These are phyloP conservation scores for Glomus cerebriforme DNA, from an alignment of 192 early-diverging fungal genomes.

Conservation along the genomic window DNA sequence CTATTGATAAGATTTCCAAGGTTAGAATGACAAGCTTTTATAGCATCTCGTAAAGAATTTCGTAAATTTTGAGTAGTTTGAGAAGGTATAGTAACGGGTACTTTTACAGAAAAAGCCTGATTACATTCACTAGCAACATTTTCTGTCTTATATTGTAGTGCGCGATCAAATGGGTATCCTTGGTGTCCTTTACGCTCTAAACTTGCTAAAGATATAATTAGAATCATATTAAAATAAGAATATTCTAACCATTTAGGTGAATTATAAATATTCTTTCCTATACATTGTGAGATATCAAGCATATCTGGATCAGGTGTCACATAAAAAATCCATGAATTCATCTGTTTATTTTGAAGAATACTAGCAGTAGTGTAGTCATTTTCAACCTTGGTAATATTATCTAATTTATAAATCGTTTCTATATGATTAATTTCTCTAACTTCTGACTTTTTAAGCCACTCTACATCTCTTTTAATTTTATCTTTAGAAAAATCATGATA, in stretches of 20 bases:
- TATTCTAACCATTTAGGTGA: background rate
- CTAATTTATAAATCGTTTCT: conserved; percentile 44
- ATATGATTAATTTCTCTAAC: conserved; percentile 76
- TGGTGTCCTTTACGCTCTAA: conserved; percentile 37
- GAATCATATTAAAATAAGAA: background rate
- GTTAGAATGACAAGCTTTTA: too few species aligned
- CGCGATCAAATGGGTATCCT: conserved; percentile 62
- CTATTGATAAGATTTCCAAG: too few species aligned
- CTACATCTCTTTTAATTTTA: conserved; percentile 52
- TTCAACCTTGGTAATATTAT: conserved; percentile 45
- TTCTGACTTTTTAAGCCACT: conserved; percentile 59
- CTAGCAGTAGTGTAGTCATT: conserved; percentile 66
- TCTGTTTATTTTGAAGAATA: conserved; percentile 43
- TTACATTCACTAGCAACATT: too few species aligned
- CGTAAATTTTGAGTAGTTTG: background rate
- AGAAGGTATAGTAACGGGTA: background rate
- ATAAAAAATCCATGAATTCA: conserved; percentile 44
- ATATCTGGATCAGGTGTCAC: conserved; percentile 42
- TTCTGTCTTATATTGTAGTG: conserved; percentile 49
- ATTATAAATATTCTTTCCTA: conserved; percentile 1
- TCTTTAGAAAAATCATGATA: conserved; percentile 60
- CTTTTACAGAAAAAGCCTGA: conserved; percentile 33
- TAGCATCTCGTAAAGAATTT: too few species aligned
- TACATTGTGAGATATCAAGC: background rate
- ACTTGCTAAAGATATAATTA: background rate